Evolutionary conservation across 129 eudicot species (phyloP), one percentile per base, ranked within the genome.

Genomic region (Pittosporum tobira): DNA sequence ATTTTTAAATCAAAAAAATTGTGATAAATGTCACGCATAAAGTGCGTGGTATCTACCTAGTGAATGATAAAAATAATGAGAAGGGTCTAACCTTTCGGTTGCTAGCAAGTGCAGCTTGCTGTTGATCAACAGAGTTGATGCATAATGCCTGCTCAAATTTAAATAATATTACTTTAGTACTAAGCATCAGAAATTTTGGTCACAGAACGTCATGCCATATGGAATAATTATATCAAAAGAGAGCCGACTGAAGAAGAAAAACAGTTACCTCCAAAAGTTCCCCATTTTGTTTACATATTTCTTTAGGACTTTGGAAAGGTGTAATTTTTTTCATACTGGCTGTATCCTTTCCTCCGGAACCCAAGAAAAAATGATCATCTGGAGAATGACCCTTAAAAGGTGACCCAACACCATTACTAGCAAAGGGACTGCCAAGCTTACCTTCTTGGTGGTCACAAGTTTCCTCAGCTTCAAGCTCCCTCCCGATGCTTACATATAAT

Each of bases 51-150:
- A n/a, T n/a, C n/a, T n/a, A n/a, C n/a, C n/a, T n/a, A n/a, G n/a
- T n/a, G n/a, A n/a, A 52, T 52, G 23, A 52, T 21, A 38, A n/a
- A 28, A 67, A 47, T 23, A 19, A 46, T 58, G 14, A 24, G 8
- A 28, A 7, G 54, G 29, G 34, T 56, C 79, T 50, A 51, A 89
- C 97, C 97, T 87, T 93, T 68, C 71, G 73, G 70, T 93, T 87
- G 81, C 85, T 83, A 21, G 99, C 91, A 57, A 93, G 75, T 43
- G 94, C 96, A 70, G 93, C 99, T 66, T 93, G 94, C 51, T 75
- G 79, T 71, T 87, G 94, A 72, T 87, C 79, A 50, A 81, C 71
- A 57, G 94, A 76, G 79, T 87, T 93, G 61, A 93, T 69, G 67
- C 99, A 93, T 65, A 93, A 57, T 58, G 96, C 99, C 98, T 91